These are phyloP conservation scores for Colletotrichum theobromicola DNA, from an alignment of 2,329 filamentous ascomycete genomes.

Conservation along the genomic window DNA sequence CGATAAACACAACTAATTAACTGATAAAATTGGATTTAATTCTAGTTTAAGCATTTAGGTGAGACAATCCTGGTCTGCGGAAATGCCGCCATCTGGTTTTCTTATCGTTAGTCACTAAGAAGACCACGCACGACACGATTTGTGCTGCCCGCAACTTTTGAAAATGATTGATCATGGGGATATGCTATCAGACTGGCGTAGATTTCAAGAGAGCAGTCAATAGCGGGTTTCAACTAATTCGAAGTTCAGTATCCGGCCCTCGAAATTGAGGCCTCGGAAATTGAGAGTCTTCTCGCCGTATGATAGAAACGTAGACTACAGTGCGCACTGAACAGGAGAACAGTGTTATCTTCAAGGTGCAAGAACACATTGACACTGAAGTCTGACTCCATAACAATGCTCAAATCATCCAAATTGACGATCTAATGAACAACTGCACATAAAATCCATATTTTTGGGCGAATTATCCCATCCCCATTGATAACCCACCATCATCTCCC, in stretches of 20 bases:
- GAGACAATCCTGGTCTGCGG: background rate
- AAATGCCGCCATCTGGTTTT: background rate
- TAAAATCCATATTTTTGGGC: background rate
- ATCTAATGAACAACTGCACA: background rate
- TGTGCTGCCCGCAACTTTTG: background rate
- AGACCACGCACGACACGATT: background rate
- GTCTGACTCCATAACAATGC: background rate
- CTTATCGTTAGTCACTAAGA: background rate
- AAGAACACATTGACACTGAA: background rate
- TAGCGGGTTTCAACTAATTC: rapidly evolving
- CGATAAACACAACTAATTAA: background rate
- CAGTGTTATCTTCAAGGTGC: background rate
- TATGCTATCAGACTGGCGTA: rapidly evolving
- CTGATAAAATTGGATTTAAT: background rate
- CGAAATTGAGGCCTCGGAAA: too few species aligned
- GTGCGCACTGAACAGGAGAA: background rate
- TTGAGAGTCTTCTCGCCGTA: background rate
- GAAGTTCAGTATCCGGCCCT: background rate
- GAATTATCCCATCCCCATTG: background rate
- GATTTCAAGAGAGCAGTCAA: rapidly evolving
- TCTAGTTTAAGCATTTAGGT: background rate
- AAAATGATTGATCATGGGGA: background rate
- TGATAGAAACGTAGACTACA: background rate
- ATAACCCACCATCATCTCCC: background rate
- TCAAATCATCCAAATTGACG: background rate